Percentiles rank a stretch among this genome's conserved stretches.
These are phyloP conservation scores for Blumeria hordei DNA, from an alignment of 2,329 filamentous ascomycete genomes.

Conservation along the genomic window DNA sequence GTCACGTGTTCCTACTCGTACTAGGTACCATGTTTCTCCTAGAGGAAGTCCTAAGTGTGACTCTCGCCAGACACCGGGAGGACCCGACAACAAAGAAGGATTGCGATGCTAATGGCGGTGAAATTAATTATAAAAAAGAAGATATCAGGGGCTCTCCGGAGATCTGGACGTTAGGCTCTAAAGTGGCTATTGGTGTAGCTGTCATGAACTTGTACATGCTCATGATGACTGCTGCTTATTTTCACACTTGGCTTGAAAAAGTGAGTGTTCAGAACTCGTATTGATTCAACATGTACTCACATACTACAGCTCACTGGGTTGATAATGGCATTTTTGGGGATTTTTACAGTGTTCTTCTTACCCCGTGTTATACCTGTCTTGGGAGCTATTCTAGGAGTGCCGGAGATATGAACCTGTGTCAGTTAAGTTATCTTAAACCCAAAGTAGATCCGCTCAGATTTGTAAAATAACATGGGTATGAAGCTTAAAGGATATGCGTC, in stretches of 20 bases:
- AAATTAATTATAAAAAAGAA: slow-evolving; percentile 19
- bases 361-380: slow-evolving; percentile 20
- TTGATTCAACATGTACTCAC: slow-evolving; percentile 1
- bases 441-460: too few relatives aligned
- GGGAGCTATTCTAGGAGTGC: slow-evolving; percentile 22
- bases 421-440: too few relatives aligned
- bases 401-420: slow-evolving; percentile 14
- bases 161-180: slow-evolving; percentile 21
- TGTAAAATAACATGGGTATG: too few relatives aligned
- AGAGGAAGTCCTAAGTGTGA: slow-evolving; percentile 49
- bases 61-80: slow-evolving; percentile 27
- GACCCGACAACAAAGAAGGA: slow-evolving; percentile 42
- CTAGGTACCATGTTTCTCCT: slow-evolving; percentile 59
- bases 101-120: slow-evolving; percentile 36
- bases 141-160: slow-evolving; percentile 1
- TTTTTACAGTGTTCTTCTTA: slow-evolving; percentile 26
- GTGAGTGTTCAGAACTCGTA: slow-evolving; percentile 20
- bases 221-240: slow-evolving; percentile 94
- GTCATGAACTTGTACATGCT: slow-evolving; percentile 80
- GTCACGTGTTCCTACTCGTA: slow-evolving; percentile 82
- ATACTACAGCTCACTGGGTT: slow-evolving; percentile 22
- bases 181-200: slow-evolving; percentile 38
- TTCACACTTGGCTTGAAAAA: slow-evolving; percentile 98
- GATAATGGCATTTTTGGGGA: slow-evolving; percentile 21
- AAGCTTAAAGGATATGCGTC: too few relatives aligned